phyloP scores from a whole-genome alignment of 306 rosid species.

The Medicago ruthenica region DNA sequence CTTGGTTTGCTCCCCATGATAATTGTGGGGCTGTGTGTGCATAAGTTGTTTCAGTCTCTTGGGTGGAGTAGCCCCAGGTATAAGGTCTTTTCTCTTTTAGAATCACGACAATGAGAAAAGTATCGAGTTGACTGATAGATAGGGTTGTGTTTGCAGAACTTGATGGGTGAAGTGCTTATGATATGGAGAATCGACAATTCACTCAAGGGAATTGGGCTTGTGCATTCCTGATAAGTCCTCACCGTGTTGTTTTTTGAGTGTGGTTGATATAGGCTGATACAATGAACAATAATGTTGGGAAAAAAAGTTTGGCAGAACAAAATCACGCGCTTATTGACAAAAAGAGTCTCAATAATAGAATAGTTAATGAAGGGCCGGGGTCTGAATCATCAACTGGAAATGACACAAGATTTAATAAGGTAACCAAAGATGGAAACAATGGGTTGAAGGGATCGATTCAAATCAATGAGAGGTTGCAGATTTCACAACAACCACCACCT shows the following conservation, averaged over 20 bases:
- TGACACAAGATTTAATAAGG: conserved; percentile 45
- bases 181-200: conserved; percentile 41
- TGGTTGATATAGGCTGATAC: conserved; percentile 49
- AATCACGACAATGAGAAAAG: conserved; percentile 10
- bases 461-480: conserved; percentile 52
- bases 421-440: conserved; percentile 44
- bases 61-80: conserved; percentile 40
- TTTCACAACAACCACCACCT: conserved; percentile 51
- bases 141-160: conserved; percentile 49
- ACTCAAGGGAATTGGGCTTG: conserved; percentile 40
- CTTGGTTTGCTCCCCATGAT: not conserved
- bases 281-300: conserved; percentile 45
- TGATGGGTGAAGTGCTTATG: conserved; percentile 44
- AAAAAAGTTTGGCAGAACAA: conserved; percentile 40
- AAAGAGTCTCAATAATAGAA: conserved; percentile 45
- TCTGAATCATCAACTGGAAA: conserved; percentile 54
- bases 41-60: conserved; percentile 26
- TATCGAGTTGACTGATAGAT: conserved; percentile 36
- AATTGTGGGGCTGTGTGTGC: not conserved
- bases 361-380: conserved; percentile 51
- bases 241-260: conserved; percentile 44
- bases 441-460: conserved; percentile 49
- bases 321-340: conserved; percentile 45
- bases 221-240: conserved; percentile 44
- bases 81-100: conserved; percentile 28